A percentile compares a stretch with the other conserved stretches of the same genome.
These are phyloP conservation scores for Coccomyxa sp. DNA, from an alignment of 139 green algal genomes.

Conservation along the genomic window DNA sequence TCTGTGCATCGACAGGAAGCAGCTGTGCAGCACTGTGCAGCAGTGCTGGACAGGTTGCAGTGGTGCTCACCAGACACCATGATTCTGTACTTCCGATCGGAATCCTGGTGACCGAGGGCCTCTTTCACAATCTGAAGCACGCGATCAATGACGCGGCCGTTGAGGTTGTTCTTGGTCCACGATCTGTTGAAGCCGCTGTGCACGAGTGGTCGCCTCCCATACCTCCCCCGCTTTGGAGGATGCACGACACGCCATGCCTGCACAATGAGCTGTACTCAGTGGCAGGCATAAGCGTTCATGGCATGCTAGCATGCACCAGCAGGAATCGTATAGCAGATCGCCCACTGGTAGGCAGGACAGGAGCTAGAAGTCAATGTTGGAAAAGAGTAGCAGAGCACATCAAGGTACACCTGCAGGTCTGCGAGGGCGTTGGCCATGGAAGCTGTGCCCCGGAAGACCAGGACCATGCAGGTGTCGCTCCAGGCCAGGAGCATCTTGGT, in stretches of 20 bases:
- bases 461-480: slow-evolving; percentile 4
- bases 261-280: not conserved
- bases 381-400: not conserved
- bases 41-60: too few relatives aligned
- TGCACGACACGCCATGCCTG: slow-evolving; percentile 21
- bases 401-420: slow-evolving; percentile 17
- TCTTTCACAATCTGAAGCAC: too few relatives aligned
- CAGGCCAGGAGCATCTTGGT: slow-evolving; percentile 18
- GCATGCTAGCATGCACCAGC: too few relatives aligned
- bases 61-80: too few relatives aligned
- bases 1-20: too few relatives aligned
- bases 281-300: too few relatives aligned
- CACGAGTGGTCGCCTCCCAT: slow-evolving; percentile 1
- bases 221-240: slow-evolving; percentile 10
- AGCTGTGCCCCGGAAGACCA: slow-evolving; percentile 19
- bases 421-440: slow-evolving; percentile 9
- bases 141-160: not conserved
- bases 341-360: too few relatives aligned
- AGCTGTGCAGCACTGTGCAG: too few relatives aligned
- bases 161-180: slow-evolving; percentile 5
- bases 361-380: not conserved
- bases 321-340: too few relatives aligned
- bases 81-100: too few relatives aligned
- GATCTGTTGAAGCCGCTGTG: slow-evolving; percentile 16
- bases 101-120: too few relatives aligned